Percentiles rank a stretch among this genome's conserved stretches.
These are phyloP conservation scores for Coccomyxa sp. DNA, from an alignment of 139 green algal genomes.

Conservation along the genomic window DNA sequence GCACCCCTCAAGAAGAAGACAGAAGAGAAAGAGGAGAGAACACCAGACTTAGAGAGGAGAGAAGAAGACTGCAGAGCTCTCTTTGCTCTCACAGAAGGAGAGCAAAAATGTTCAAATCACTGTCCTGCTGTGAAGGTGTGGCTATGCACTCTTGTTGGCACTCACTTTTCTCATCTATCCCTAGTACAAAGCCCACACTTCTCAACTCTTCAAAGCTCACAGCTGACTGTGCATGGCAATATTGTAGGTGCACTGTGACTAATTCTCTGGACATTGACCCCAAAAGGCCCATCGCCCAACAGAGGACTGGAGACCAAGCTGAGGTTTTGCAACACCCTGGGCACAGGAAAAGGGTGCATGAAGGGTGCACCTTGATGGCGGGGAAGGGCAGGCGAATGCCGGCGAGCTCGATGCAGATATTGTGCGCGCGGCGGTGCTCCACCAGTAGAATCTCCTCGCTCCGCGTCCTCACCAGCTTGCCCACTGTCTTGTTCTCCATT, in stretches of 20 bases:
- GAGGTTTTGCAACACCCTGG: not conserved
- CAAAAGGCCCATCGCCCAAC: not conserved
- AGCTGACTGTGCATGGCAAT: not conserved
- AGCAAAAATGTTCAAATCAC: no score
- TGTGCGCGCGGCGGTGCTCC: slow-evolving; percentile 75
- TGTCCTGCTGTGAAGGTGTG: no score
- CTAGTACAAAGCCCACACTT: not conserved
- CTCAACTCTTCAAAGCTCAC: not conserved
- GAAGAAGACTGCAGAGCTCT: no score
- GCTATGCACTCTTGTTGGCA: no score
- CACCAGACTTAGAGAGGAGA: no score
- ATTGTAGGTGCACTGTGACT: not conserved
- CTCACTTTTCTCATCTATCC: no score
- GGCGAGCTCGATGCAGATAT: slow-evolving; percentile 79
- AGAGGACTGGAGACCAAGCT: not conserved
- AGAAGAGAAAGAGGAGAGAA: not conserved
- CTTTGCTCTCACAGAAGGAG: no score
- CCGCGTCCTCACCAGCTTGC: slow-evolving; percentile 25
- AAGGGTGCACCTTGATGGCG: slow-evolving; percentile 43
- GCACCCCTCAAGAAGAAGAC: not conserved
- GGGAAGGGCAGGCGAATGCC: slow-evolving; percentile 57
- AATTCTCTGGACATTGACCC: not conserved
- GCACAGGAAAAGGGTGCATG: not conserved
- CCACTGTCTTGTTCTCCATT: slow-evolving; percentile 42
- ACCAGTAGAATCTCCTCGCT: slow-evolving; percentile 52